These are phyloP conservation scores for Yamadazyma oceani DNA, from an alignment of 1,139 yeast species.

Conservation along the genomic window DNA sequence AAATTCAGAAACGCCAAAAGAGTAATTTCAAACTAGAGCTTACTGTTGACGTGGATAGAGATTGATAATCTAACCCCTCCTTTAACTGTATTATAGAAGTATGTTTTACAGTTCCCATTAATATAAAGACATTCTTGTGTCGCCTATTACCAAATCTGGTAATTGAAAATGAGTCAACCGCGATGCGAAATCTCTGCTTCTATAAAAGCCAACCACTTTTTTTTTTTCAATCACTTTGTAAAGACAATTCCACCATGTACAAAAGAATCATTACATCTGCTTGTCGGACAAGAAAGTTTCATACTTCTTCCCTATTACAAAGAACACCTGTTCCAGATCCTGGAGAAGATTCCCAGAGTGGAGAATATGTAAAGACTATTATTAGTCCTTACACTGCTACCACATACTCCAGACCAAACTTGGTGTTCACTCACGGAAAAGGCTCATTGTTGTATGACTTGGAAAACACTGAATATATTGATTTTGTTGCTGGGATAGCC, in stretches of 20 bases:
- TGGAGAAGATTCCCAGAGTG: slow-evolving; percentile 24
- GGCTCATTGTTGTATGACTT: slow-evolving; percentile 77
- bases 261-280: not conserved
- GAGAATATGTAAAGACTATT: slow-evolving; percentile 34
- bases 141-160: slow-evolving; percentile 22
- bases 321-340: slow-evolving; percentile 1
- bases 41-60: slow-evolving; percentile 60
- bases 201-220: not conserved
- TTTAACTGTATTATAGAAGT: no score
- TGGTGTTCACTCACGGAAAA: slow-evolving; percentile 68
- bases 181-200: slow-evolving; percentile 29
- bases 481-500: slow-evolving; percentile 94
- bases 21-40: slow-evolving; percentile 47
- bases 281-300: not conserved
- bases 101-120: not conserved
- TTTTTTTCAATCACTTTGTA: not conserved
- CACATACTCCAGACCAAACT: slow-evolving; percentile 77
- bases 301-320: not conserved
- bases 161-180: slow-evolving; percentile 35
- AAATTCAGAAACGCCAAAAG: slow-evolving; percentile 24
- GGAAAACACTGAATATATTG: slow-evolving; percentile 76
- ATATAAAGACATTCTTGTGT: not conserved
- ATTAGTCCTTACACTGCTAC: slow-evolving; percentile 67
- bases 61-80: slow-evolving; percentile 1
- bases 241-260: not conserved